Base-by-base conservation (phyloP, 2,329 filamentous ascomycete genomes). In the Cercospora citrullina region DNA sequence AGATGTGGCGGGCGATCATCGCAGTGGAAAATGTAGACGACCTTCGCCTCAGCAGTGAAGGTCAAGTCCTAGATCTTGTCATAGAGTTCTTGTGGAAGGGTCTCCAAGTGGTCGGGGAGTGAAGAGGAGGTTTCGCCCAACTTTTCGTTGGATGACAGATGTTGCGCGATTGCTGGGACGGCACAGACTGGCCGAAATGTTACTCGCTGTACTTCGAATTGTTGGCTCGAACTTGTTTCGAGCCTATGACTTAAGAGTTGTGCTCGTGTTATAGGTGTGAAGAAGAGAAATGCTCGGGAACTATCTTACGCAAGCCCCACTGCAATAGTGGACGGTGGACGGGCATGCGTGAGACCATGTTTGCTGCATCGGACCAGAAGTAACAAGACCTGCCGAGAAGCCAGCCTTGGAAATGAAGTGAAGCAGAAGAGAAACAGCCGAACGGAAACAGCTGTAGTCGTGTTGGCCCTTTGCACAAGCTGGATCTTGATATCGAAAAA, bases 71-170 rank as follows among this genome's bases (percentile, higher is more conserved):
- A 51, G 55, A 65, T 65, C 14, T 30, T 60, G 55, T 65, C 55
- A 45, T 66, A 62, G 7, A 66, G 36, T 31, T 66, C 64, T 57
- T 62, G 64, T 23, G 64, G 58, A 2, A 62, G 64, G 9, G 9
- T 16, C 10, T 53, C 48, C 16, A 66, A 21, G 33, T 48, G 45
- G 21, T 61, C 39, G 42, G 26, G 57, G 5, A 53, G 18, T 53
- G 48, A 16, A 3, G 36, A 39, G 33, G 33, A 36, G 33, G 14
- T n/a, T 42, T 3, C 36, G 7, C n/a, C 36, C 36, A 42, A n/a
- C 36, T 42, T 9, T n/a, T n/a, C 16, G 36, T 42, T 42, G 2
- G 16, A 8, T 6, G 16, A 42, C 6, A 42, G 36, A 42, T 4
- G 16, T 3, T 42, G 9, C 9, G 18, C 18, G 26, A 21, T 18